A percentile compares a stretch with the other conserved stretches of the same genome.
These are phyloP conservation scores for Microdochium bolleyi DNA, from an alignment of 2,329 filamentous ascomycete genomes.

Conservation along the genomic window DNA sequence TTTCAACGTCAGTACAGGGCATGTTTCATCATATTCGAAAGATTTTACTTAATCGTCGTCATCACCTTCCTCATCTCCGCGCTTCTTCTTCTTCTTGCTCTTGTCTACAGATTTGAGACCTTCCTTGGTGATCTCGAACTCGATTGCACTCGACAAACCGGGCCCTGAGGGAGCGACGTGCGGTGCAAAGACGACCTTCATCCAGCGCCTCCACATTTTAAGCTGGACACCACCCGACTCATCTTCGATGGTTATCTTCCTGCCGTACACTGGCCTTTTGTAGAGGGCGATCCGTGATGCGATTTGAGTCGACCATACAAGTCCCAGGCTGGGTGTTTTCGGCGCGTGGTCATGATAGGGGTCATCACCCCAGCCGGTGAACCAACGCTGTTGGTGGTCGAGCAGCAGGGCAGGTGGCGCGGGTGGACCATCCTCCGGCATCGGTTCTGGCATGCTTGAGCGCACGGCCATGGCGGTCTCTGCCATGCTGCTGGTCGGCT, in stretches of 20 bases:
- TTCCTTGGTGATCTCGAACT: slow-evolving; percentile 68
- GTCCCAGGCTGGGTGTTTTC: slow-evolving; percentile 81
- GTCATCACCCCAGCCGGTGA: slow-evolving; percentile 88
- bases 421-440: slow-evolving; percentile 21
- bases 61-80: slow-evolving; percentile 4
- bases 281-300: slow-evolving; percentile 74
- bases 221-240: slow-evolving; percentile 34
- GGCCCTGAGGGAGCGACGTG: slow-evolving; percentile 53
- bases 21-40: no score
- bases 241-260: slow-evolving; percentile 25
- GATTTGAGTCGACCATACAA: slow-evolving; percentile 89
- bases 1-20: no score
- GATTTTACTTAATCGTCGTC: no score
- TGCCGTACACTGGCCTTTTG: slow-evolving; percentile 53
- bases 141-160: slow-evolving; percentile 43
- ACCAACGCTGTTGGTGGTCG: slow-evolving; percentile 88
- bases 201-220: slow-evolving; percentile 61
- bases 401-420: slow-evolving; percentile 55
- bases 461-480: slow-evolving; percentile 13
- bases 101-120: slow-evolving; percentile 39
- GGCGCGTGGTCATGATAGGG: slow-evolving; percentile 36
- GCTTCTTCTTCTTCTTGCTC: slow-evolving; percentile 9
- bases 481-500: slow-evolving; percentile 31
- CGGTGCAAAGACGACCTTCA: slow-evolving; percentile 85
- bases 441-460: slow-evolving; percentile 24